A percentile compares a stretch with the other conserved stretches of the same genome.
Conservation (phyloP, 148 eudicot genomes). For the Vaccinium vitisidaea region DNA sequence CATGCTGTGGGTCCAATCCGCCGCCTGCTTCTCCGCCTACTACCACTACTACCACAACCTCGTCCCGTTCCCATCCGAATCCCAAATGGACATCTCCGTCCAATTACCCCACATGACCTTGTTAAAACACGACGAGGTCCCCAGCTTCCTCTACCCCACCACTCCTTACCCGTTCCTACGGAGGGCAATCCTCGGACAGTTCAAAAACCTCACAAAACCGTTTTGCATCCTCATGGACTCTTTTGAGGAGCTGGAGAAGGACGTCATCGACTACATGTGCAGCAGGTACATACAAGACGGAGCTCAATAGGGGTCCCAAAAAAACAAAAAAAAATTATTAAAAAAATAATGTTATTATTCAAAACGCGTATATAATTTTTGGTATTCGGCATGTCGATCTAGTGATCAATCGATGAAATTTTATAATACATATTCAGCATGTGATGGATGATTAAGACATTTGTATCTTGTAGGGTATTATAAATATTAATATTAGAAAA, state of each 20-base stretch:
- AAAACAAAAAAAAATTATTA: too few relatives aligned
- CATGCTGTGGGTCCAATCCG: conserved; percentile 78
- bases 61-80: conserved; percentile 56
- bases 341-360: too few relatives aligned
- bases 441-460: too few relatives aligned
- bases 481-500: too few relatives aligned
- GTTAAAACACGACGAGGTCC: conserved; percentile 64
- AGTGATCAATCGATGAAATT: too few relatives aligned
- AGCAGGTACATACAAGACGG: background rate
- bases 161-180: conserved; percentile 54
- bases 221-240: conserved; percentile 72
- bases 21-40: conserved; percentile 59
- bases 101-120: conserved; percentile 56
- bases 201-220: conserved; percentile 47
- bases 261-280: conserved; percentile 41
- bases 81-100: conserved; percentile 43
- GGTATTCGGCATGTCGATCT: too few relatives aligned
- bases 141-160: conserved; percentile 64
- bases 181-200: conserved; percentile 61
- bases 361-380: too few relatives aligned
- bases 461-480: too few relatives aligned
- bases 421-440: too few relatives aligned
- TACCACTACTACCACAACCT: conserved; percentile 49
- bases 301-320: too few relatives aligned
- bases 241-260: conserved; percentile 64